A percentile compares a stretch with the other conserved stretches of the same genome.
Evolutionary conservation across 1,284 basidiomycete genomes (phyloP).

Genomic region (Ustilago esculenta): DNA sequence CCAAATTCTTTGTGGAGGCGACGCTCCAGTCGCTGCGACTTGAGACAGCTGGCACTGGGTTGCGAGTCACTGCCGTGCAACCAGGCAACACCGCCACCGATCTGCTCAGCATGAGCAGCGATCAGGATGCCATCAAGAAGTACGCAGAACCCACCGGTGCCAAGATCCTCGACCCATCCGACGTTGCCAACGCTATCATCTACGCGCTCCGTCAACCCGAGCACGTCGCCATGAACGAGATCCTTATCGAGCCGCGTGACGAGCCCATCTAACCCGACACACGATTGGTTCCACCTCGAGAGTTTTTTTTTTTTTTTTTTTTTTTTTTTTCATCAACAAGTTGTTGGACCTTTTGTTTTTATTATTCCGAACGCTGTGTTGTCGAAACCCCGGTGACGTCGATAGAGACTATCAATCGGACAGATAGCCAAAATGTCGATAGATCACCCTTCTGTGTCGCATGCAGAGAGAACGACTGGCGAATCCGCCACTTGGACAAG

Average conservation of each 20-base stretch:
- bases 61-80: slow-evolving; percentile 61
- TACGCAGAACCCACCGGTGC: slow-evolving; percentile 64
- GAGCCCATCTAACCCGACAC: slow-evolving; percentile 48
- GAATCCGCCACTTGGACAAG: too few relatives aligned
- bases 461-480: too few relatives aligned
- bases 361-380: too few relatives aligned
- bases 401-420: too few relatives aligned
- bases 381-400: too few relatives aligned
- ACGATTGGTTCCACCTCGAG: background rate
- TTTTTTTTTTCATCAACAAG: too few relatives aligned
- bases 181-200: slow-evolving; percentile 62
- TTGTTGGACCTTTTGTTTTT: too few relatives aligned
- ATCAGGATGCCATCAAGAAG: slow-evolving; percentile 61
- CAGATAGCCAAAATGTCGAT: too few relatives aligned
- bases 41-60: slow-evolving; percentile 60
- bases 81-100: slow-evolving; percentile 65
- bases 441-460: too few relatives aligned
- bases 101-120: slow-evolving; percentile 63
- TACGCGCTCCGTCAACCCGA: slow-evolving; percentile 61
- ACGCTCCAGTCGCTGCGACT: slow-evolving; percentile 62
- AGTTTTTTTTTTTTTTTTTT: too few relatives aligned
- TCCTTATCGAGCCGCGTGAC: slow-evolving; percentile 54
- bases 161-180: slow-evolving; percentile 58
- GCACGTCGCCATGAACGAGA: slow-evolving; percentile 64
- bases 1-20: slow-evolving; percentile 66